These are phyloP conservation scores for Phytophthora melonis DNA, from an alignment of 352 stramenopile species.

Conservation along the genomic window DNA sequence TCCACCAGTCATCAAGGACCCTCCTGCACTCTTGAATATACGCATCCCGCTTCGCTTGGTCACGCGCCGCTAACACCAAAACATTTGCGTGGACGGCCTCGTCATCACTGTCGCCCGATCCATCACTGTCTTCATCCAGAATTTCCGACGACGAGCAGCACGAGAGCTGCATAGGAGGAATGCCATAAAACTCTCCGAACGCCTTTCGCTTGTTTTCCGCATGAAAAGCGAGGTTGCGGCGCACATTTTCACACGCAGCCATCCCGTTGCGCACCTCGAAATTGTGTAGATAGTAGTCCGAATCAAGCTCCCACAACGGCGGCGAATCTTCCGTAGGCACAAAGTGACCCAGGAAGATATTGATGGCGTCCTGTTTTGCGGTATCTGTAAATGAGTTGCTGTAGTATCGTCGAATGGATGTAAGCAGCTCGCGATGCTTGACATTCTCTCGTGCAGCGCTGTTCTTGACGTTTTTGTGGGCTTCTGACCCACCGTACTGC, in stretches of 20 bases:
- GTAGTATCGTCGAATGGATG: constrained; percentile 99
- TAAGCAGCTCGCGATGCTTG: constrained; percentile 98
- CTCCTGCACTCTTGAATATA: constrained; percentile 84
- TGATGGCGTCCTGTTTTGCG: constrained; percentile 99
- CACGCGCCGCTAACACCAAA: constrained; percentile 30
- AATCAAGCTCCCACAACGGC: constrained; percentile 87
- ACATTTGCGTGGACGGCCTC: constrained; percentile 39
- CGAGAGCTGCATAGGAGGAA: constrained; percentile 38
- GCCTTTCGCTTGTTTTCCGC: constrained; percentile 68
- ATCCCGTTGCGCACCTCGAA: constrained; percentile 84
- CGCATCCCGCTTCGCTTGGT: constrained; percentile 70
- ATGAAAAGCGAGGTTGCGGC: constrained; percentile 68
- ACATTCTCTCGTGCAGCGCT: constrained; percentile 84
- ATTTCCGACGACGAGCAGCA: constrained; percentile 47
- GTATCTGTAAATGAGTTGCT: constrained; percentile 99
- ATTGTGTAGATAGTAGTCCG: constrained; percentile 93
- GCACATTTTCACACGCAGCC: constrained; percentile 67
- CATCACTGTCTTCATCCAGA: constrained; percentile 43
- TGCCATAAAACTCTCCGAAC: constrained; percentile 42
- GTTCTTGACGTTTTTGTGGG: constrained; percentile 98
- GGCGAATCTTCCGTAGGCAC: constrained; percentile 71
- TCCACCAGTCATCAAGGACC: constrained; percentile 90
- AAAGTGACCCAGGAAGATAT: constrained; percentile 98
- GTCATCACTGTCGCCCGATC: constrained; percentile 36
- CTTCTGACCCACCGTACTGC: constrained; percentile 99